These are phyloP conservation scores for Fusarium oligoseptatum DNA, from an alignment of 2,329 filamentous ascomycete species.

Conservation along the genomic window DNA sequence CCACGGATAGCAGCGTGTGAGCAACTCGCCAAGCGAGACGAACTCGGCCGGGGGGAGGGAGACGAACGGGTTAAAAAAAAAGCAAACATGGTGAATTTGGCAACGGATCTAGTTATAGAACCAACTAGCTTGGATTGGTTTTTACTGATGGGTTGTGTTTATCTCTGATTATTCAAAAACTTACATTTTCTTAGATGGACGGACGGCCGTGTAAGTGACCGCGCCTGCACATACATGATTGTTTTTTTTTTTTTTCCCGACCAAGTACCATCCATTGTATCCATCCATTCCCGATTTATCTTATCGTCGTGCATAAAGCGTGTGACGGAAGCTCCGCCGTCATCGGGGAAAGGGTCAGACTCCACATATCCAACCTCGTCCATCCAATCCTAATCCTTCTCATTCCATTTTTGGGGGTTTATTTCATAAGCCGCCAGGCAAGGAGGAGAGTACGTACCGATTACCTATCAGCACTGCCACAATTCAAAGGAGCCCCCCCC, in stretches of 20 bases:
- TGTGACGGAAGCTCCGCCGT: background rate
- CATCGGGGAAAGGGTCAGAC: background rate
- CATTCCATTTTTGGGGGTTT: background rate
- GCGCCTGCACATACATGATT: background rate
- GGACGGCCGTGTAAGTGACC: background rate
- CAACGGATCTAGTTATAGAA: background rate
- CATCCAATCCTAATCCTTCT: background rate
- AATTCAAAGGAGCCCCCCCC: too few relatives aligned
- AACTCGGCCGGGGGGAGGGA: constrained; percentile 19
- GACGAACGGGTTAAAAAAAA: constrained; percentile 1
- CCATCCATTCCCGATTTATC: background rate
- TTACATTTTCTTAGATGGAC: background rate
- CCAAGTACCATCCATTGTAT: background rate
- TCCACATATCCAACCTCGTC: background rate
- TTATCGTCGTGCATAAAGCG: background rate
- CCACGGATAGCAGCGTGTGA: constrained; percentile 14
- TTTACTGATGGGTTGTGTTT: background rate
- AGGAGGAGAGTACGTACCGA: background rate
- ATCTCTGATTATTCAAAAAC: background rate
- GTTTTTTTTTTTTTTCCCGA: too few relatives aligned
- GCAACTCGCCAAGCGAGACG: constrained; percentile 18
- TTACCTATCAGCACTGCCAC: background rate
- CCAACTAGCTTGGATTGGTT: background rate
- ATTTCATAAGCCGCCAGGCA: background rate
- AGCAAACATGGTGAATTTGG: background rate